Percentiles rank a stretch among this genome's conserved stretches.
Conservation (phyloP, 176 grass and related monocot species). For the Stipa capillata region DNA sequence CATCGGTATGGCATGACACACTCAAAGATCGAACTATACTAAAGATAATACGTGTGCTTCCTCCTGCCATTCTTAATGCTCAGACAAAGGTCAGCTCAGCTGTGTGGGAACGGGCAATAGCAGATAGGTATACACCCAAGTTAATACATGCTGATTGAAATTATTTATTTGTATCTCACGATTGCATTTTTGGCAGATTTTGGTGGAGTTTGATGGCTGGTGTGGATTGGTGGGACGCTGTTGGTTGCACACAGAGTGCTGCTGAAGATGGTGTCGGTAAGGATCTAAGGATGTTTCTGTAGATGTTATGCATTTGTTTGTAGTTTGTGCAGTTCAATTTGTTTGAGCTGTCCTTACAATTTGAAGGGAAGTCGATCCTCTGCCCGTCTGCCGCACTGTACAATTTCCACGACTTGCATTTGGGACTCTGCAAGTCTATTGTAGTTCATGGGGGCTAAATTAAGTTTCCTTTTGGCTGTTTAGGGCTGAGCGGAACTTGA, state of each 20-base stretch:
- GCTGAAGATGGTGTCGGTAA: constrained; percentile 97
- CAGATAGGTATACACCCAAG: constrained; percentile 64
- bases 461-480: background rate
- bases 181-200: constrained; percentile 50
- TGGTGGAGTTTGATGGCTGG: constrained; percentile 96
- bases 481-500: background rate
- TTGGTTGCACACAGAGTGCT: constrained; percentile 96
- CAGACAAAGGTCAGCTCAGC: constrained; percentile 80
- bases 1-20: constrained; percentile 97
- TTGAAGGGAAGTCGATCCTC: background rate
- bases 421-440: background rate
- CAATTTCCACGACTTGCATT: background rate
- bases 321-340: background rate
- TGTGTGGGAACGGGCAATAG: constrained; percentile 87
- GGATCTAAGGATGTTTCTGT: constrained; percentile 28
- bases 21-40: constrained; percentile 87
- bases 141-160: constrained; percentile 20
- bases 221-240: constrained; percentile 99
- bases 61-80: constrained; percentile 65
- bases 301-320: background rate
- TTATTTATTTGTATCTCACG: background rate
- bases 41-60: constrained; percentile 97
- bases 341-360: background rate
- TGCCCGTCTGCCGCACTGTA: background rate
- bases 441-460: background rate